phyloP scores from a whole-genome alignment of 805 yeast species.

The Schwanniomyces sp. region DNA sequence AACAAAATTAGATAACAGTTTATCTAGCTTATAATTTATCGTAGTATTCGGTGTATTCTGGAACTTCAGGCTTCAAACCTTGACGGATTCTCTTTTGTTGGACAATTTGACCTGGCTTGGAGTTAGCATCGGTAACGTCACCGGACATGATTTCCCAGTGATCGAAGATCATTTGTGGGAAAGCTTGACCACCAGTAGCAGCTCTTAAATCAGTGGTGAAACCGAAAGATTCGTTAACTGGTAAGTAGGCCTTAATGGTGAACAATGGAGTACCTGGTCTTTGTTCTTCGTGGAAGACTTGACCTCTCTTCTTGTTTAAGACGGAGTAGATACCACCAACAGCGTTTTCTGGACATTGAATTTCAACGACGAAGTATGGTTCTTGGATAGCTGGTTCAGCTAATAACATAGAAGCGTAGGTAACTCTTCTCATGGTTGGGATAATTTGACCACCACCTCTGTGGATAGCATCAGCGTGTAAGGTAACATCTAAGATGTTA shows the following conservation, averaged over 20 bases:
- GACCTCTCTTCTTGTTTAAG: conserved; percentile 99
- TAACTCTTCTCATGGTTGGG: conserved; percentile 99
- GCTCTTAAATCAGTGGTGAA: conserved; percentile 99
- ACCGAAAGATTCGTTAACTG: conserved; percentile 99
- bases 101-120: conserved; percentile 64
- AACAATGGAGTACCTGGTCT: conserved; percentile 99
- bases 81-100: conserved; percentile 81
- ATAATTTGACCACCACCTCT: conserved; percentile 99
- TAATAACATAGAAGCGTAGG: conserved; percentile 96
- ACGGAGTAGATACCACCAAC: conserved; percentile 99
- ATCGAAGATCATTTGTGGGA: conserved; percentile 99
- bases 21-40: conserved; percentile 66
- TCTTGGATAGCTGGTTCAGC: conserved; percentile 99
- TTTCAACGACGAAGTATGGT: conserved; percentile 98
- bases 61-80: conserved; percentile 96
- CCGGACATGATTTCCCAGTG: conserved; percentile 94
- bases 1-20: conserved; percentile 3
- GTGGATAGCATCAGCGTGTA: conserved; percentile 99
- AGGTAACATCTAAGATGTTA: conserved; percentile 97
- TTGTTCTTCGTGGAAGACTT: conserved; percentile 98
- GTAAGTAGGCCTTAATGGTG: conserved; percentile 99
- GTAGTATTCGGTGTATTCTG: conserved; percentile 99
- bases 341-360: conserved; percentile 99
- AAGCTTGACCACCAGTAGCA: conserved; percentile 99
- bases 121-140: conserved; percentile 86